Conservation (phyloP, 352 stramenopile genomes). For the Globisporangium cederbergense region DNA sequence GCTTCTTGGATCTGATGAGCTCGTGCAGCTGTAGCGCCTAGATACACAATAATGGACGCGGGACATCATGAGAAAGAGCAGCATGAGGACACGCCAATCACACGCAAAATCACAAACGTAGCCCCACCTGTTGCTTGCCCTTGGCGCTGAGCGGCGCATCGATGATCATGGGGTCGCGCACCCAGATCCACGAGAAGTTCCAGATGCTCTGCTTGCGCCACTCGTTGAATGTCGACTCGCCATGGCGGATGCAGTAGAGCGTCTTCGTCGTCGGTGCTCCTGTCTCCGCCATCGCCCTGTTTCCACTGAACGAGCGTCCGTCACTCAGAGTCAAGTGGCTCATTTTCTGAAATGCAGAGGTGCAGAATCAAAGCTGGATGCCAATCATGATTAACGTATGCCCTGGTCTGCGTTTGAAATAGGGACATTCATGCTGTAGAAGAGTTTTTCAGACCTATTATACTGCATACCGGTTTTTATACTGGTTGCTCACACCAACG, state of each 20-base stretch:
- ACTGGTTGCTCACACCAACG: neutral
- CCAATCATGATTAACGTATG: too few species aligned
- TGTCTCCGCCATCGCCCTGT: neutral
- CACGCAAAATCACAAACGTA: neutral
- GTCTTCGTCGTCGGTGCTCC: constrained; percentile 33
- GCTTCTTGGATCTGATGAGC: constrained; percentile 25
- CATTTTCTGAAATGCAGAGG: too few species aligned
- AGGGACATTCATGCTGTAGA: neutral
- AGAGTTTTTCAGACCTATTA: neutral
- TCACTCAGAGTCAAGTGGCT: too few species aligned
- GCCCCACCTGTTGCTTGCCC: constrained; percentile 58
- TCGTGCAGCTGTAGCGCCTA: constrained; percentile 46
- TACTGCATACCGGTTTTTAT: neutral
- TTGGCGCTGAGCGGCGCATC: constrained; percentile 73
- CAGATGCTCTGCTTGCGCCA: constrained; percentile 74
- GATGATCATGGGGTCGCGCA: constrained; percentile 83
- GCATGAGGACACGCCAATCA: neutral
- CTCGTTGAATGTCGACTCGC: constrained; percentile 87
- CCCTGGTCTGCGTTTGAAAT: neutral
- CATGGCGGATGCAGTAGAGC: constrained; percentile 85
- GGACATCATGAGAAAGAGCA: neutral
- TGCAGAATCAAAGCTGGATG: too few species aligned
- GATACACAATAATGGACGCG: neutral
- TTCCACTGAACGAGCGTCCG: neutral
- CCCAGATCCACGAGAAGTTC: constrained; percentile 85